Conservation (phyloP, 345 rosid genomes). For the Lepidium didymum region DNA sequence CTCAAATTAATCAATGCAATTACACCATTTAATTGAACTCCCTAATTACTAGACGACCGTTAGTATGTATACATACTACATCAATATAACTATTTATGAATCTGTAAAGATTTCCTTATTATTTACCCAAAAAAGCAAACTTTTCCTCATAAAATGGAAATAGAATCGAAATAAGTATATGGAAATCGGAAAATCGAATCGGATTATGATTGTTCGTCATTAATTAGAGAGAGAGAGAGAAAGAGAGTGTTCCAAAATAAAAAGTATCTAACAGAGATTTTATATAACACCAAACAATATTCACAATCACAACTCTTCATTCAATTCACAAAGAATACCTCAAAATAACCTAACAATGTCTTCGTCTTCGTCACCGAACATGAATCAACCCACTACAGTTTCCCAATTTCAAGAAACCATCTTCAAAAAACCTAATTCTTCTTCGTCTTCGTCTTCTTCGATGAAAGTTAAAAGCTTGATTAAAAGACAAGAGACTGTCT, state of each 20-base stretch:
- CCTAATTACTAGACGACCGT: too few species aligned
- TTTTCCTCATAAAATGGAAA: background rate
- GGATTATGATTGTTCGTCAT: background rate
- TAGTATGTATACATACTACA: background rate
- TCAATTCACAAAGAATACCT: background rate
- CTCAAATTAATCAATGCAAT: too few species aligned
- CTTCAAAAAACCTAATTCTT: background rate
- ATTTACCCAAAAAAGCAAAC: background rate
- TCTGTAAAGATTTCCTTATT: background rate
- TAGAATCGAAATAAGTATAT: background rate
- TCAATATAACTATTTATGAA: background rate
- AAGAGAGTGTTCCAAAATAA: background rate
- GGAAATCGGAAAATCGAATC: background rate
- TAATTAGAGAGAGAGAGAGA: background rate
- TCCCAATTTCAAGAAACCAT: background rate
- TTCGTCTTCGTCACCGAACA: background rate
- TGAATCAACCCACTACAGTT: background rate
- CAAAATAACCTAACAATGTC: constrained; percentile 1
- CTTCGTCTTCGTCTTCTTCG: background rate
- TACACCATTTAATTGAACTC: too few species aligned
- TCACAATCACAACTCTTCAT: constrained; percentile 7
- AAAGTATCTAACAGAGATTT: background rate
- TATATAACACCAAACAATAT: background rate
- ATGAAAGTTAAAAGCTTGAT: background rate
- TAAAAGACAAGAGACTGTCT: constrained; percentile 16